Percentiles rank a stretch among this genome's conserved stretches.
These are phyloP conservation scores for Kodamaea neixiangensis DNA, from an alignment of 805 yeast species.

Conservation along the genomic window DNA sequence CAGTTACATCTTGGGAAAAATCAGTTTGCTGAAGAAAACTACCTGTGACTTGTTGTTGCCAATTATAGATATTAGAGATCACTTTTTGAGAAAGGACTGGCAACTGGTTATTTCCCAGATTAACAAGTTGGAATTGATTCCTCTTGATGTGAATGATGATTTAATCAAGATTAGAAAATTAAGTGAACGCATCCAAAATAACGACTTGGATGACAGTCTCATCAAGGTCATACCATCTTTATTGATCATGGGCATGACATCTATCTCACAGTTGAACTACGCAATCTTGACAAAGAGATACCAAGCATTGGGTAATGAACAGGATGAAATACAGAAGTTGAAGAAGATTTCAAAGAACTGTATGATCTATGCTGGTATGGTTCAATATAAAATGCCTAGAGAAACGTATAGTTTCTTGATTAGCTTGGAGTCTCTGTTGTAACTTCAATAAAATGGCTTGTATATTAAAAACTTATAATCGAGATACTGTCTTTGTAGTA, in stretches of 20 bases:
- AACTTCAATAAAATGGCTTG: conserved; percentile 4
- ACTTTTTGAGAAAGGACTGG: conserved; percentile 58
- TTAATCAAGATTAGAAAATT: conserved; percentile 60
- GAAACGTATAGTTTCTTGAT: conserved; percentile 75
- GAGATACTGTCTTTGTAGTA: conserved; percentile 15
- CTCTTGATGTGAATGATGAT: conserved; percentile 51
- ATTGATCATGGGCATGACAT: conserved; percentile 78
- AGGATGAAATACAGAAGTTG: conserved; percentile 55
- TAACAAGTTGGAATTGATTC: conserved; percentile 64
- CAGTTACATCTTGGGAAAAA: conserved; percentile 56
- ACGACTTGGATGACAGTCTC: conserved; percentile 65
- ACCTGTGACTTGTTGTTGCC: conserved; percentile 66
- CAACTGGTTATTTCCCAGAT: conserved; percentile 56
- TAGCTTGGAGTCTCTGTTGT: conserved; percentile 55
- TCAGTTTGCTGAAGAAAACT: conserved; percentile 57
- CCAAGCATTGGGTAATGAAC: conserved; percentile 47
- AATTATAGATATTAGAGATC: conserved; percentile 66
- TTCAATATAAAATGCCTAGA: conserved; percentile 88
- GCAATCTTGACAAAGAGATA: conserved; percentile 45
- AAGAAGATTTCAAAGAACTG: conserved; percentile 73
- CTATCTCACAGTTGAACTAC: conserved; percentile 60
- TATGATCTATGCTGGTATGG: conserved; percentile 94
- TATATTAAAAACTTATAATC: not conserved
- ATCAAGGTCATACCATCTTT: conserved; percentile 79
- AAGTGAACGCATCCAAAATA: conserved; percentile 62